A percentile compares a stretch with the other conserved stretches of the same genome.
phyloP scores from a whole-genome alignment of 2,329 filamentous ascomycete genomes.

The Lomentospora prolificans region DNA sequence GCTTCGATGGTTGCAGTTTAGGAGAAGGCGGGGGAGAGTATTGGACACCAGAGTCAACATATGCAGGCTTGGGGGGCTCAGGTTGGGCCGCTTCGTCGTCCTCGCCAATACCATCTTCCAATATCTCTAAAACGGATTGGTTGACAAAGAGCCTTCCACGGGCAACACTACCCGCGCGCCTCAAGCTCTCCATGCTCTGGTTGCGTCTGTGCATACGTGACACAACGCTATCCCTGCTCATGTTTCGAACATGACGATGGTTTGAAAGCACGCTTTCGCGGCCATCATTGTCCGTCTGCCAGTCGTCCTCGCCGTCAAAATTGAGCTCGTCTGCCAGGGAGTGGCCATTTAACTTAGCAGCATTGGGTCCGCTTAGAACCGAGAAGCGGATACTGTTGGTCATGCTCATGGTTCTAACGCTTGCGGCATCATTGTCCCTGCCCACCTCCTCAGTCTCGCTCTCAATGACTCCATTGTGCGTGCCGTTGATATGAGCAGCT shows the following conservation, averaged over 20 bases:
- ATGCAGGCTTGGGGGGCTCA: slow-evolving; percentile 33
- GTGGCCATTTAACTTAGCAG: slow-evolving; percentile 51
- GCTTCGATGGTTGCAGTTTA: slow-evolving; percentile 29
- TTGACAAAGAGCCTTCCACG: slow-evolving; percentile 45
- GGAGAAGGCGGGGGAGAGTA: slow-evolving; percentile 77
- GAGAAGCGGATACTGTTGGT: slow-evolving; percentile 67
- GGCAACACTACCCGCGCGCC: slow-evolving; percentile 43
- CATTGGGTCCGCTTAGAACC: slow-evolving; percentile 46
- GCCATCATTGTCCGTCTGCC: slow-evolving; percentile 62
- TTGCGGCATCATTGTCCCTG: slow-evolving; percentile 61
- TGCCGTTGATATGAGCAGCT: slow-evolving; percentile 35
- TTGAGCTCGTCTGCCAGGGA: slow-evolving; percentile 87
- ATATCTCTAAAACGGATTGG: slow-evolving; percentile 42
- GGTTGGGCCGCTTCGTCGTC: slow-evolving; percentile 32
- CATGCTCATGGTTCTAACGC: slow-evolving; percentile 62
- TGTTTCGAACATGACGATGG: slow-evolving; percentile 39
- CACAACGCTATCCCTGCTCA: slow-evolving; percentile 47
- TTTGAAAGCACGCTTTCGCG: slow-evolving; percentile 51
- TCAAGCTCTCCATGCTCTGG: slow-evolving; percentile 48
- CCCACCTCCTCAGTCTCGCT: slow-evolving; percentile 49
- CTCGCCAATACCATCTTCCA: slow-evolving; percentile 41
- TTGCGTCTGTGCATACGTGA: slow-evolving; percentile 43
- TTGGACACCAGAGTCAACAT: slow-evolving; percentile 70
- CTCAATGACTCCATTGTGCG: slow-evolving; percentile 30
- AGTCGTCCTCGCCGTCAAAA: slow-evolving; percentile 70